These are phyloP conservation scores for Nitzschia palea DNA, from an alignment of 108 stramenopile genomes.

Conservation along the genomic window DNA sequence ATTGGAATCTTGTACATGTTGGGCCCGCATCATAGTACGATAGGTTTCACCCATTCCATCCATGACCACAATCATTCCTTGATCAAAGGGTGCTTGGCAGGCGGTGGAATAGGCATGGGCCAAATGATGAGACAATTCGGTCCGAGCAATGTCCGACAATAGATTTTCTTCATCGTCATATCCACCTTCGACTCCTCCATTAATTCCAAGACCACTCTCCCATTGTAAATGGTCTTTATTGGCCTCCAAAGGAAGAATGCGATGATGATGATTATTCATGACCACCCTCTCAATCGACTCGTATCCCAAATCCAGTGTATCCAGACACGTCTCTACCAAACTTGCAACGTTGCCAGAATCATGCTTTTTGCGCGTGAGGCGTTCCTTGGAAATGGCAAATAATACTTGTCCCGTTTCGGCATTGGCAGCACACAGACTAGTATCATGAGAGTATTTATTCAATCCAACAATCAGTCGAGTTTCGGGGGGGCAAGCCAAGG, in stretches of 20 bases:
- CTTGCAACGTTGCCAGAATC: slow-evolving; percentile 85
- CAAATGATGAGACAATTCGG: slow-evolving; percentile 93
- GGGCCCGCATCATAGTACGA: slow-evolving; percentile 75
- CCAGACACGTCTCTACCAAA: slow-evolving; percentile 80
- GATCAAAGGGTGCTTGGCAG: slow-evolving; percentile 76
- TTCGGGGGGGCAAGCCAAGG: slow-evolving; percentile 46
- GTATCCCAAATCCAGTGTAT: slow-evolving; percentile 67
- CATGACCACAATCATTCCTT: slow-evolving; percentile 91
- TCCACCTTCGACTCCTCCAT: slow-evolving; percentile 69
- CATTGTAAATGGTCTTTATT: slow-evolving; percentile 65
- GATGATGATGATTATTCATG: slow-evolving; percentile 94
- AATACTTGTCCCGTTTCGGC: slow-evolving; percentile 75
- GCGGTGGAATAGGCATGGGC: slow-evolving; percentile 95
- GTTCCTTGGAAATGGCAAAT: slow-evolving; percentile 90
- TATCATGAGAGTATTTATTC: slow-evolving; percentile 94
- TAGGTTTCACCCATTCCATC: slow-evolving; percentile 95
- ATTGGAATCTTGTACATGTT: slow-evolving; percentile 38
- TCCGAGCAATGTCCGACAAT: slow-evolving; percentile 17
- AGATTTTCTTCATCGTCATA: slow-evolving; percentile 73
- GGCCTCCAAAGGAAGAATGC: slow-evolving; percentile 70
- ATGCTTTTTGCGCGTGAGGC: slow-evolving; percentile 81
- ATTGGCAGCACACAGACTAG: slow-evolving; percentile 82
- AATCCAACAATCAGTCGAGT: slow-evolving; percentile 84
- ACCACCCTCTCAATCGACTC: slow-evolving; percentile 82
- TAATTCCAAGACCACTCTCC: slow-evolving; percentile 74